These are phyloP conservation scores for Salix arbutifolia DNA, from an alignment of 345 rosid genomes.

Conservation along the genomic window DNA sequence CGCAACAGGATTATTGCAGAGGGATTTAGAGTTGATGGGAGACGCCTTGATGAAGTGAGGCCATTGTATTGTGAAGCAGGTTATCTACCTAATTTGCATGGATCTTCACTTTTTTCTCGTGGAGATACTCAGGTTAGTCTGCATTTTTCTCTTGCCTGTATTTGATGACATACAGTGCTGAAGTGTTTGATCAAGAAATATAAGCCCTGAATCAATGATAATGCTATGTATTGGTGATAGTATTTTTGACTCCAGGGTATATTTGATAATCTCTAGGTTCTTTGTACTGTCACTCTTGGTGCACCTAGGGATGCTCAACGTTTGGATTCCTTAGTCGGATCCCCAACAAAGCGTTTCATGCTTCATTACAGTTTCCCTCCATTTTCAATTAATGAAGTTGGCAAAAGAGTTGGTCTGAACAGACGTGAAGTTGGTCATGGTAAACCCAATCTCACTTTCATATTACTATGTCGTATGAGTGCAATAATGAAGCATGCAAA, in stretches of 20 bases:
- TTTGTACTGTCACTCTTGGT: slow-evolving; percentile 89
- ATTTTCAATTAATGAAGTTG: slow-evolving; percentile 86
- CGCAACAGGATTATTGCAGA: slow-evolving; percentile 78
- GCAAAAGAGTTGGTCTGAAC: slow-evolving; percentile 85
- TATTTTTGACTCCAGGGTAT: neutral
- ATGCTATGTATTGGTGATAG: neutral
- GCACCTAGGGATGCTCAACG: slow-evolving; percentile 90
- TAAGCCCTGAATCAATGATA: neutral
- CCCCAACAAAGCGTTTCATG: slow-evolving; percentile 90
- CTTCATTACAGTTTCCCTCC: slow-evolving; percentile 99
- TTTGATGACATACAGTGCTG: neutral
- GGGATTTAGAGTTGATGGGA: slow-evolving; percentile 89
- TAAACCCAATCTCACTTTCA: slow-evolving; percentile 24
- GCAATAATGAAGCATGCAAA: neutral
- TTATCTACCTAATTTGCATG: slow-evolving; percentile 67
- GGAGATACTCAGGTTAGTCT: slow-evolving; percentile 88
- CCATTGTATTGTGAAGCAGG: slow-evolving; percentile 74
- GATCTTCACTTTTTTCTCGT: slow-evolving; percentile 86
- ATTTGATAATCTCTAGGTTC: slow-evolving; percentile 54
- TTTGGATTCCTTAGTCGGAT: slow-evolving; percentile 79
- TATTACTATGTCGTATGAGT: neutral
- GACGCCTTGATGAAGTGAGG: slow-evolving; percentile 82
- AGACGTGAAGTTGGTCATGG: slow-evolving; percentile 99
- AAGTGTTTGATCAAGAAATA: neutral
- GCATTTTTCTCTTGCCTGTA: neutral